Evolutionary conservation across 257 asterid genomes (phyloP), one percentile per base, ranked within the genome.

Genomic region (Dorcoceras hygrometricum): DNA sequence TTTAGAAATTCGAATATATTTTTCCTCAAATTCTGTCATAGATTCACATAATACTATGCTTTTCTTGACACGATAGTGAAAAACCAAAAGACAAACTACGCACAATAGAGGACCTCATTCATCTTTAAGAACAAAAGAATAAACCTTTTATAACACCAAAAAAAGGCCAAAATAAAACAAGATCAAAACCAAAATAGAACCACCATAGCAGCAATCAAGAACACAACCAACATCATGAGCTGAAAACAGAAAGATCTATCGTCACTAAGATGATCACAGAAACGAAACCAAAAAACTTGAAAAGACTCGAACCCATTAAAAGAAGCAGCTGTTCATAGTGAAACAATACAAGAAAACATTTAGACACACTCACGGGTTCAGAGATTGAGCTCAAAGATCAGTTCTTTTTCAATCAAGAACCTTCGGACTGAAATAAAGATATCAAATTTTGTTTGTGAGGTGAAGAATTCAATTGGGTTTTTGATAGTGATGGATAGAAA

Each of bases 331-430:
- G 8, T 7, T 34, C 3, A 4, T 10, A 2, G 16, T 34, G 46
- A 10, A 2, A 34, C 39, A 8, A 8, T 31, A 31, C 25, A 63
- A 55, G 53, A n/a, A 61, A 75, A 43, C 29, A 74, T 39, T 6
- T 19, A 68, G 55, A 77, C 22, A 69, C 63, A 77, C 80, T 71
- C 53, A 80, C 82, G 70, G 64, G 12, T 62, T 69, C 56, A 62
- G 67, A 76, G 62, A 69, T 39, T 66, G 75, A 70, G 81, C 59
- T 59, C 6, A 20, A 71, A 19, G n/a, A 20, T 24, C 23, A 24
- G 29, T 75, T 61, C 39, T 66, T 66, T 19, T 19, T 53, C 34
- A 61, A 61, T 32, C 61, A 67, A 32, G 29, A 66, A 20, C 19
- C 12, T 20, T 29, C 23, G 62, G 72, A 59, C 43, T 58, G 64